Percentiles rank a stretch among this genome's conserved stretches.
These are phyloP conservation scores for Metarhizium sp. DNA, from an alignment of 2,329 filamentous ascomycete genomes.

Conservation along the genomic window DNA sequence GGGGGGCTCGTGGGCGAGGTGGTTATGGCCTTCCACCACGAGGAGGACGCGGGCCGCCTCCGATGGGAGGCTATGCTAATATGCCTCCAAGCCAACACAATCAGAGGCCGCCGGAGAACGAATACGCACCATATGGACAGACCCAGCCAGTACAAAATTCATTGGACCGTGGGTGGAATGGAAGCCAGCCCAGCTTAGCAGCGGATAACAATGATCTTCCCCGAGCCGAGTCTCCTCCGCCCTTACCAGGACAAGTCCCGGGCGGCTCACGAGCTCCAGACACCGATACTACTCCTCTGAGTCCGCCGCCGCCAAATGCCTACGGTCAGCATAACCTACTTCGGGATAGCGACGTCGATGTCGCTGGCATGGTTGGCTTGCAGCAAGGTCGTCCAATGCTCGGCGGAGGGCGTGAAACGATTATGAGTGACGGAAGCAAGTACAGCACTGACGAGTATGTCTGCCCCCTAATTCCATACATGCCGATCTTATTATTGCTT, in stretches of 20 bases:
- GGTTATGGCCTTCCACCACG: constrained; percentile 20
- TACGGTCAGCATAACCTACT: constrained; percentile 38
- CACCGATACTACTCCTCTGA: constrained; percentile 61
- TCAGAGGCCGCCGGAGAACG: constrained; percentile 18
- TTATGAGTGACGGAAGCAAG: constrained; percentile 58
- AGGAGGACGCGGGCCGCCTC: constrained; percentile 22
- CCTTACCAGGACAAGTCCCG: constrained; percentile 38
- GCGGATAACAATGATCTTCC: constrained; percentile 40
- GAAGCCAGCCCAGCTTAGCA: constrained; percentile 5
- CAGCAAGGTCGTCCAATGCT: constrained; percentile 41
- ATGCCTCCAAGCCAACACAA: constrained; percentile 23
- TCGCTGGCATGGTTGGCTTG: constrained; percentile 63
- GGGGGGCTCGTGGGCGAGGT: constrained; percentile 28
- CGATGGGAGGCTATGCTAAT: constrained; percentile 28
- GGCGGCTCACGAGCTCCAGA: constrained; percentile 60
- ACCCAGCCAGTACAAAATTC: constrained; percentile 13
- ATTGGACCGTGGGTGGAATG: constrained; percentile 3
- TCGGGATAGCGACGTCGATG: constrained; percentile 60
- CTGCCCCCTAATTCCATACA: neutral
- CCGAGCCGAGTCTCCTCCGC: constrained; percentile 55
- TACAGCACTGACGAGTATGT: constrained; percentile 65
- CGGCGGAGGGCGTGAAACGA: constrained; percentile 34
- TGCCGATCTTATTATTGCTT: neutral
- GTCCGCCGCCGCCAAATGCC: constrained; percentile 27
- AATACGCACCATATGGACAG: constrained; percentile 17